Base-by-base conservation (phyloP, 2,329 filamentous ascomycete genomes). In the Aspergillus ustus region DNA sequence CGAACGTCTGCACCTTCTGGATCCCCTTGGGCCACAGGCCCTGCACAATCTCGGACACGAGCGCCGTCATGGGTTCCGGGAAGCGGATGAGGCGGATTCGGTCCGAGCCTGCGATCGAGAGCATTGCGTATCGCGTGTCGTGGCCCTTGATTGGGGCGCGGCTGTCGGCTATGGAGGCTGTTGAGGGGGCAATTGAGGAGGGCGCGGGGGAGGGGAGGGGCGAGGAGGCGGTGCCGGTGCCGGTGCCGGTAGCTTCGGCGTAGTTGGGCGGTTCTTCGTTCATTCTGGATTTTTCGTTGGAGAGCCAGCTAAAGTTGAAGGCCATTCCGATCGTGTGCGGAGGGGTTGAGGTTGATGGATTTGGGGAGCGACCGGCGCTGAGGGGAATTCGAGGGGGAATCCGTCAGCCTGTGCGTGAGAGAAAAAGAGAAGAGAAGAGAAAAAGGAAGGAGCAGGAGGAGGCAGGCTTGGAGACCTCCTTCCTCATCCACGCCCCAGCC, bases 21-120 rank as follows among this genome's bases (percentile, higher is more conserved):
- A 61, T 57, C 11, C 59, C 59, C 20, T 61, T 57, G 13, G 53
- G 53, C 59, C 59, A 61, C 1, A 48, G 20, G 4, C 11, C 25
- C 17, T 46, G 48, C 8, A 61, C 6, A 2, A 52, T 44, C 43
- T 61, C 59, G 13, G 59, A 57, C 13, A 52, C 53, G 9, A 61
- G 48, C 2, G 53, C 50, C 5, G 29, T 44, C 8, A 61, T 29
- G 17, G 48, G 28, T 1, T 57, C 59, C 7, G 59, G 59, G n/a
- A 61, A 61, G 17, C 53, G 53, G 3, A 61, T 28, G 9, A 61
- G 54, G 2, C 59, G 59, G 19, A 61, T 56, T 2, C 53, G 46
- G 49, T 57, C 59, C 11, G 53, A 25, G 37, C 19, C 17, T 4
- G 46, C 17, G 20, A 61, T 34, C 3, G 53, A 52, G 8, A 61